Evolutionary conservation across 345 rosid species (phyloP), one percentile per base, ranked within the genome.

Genomic region (Citrus maxima): DNA sequence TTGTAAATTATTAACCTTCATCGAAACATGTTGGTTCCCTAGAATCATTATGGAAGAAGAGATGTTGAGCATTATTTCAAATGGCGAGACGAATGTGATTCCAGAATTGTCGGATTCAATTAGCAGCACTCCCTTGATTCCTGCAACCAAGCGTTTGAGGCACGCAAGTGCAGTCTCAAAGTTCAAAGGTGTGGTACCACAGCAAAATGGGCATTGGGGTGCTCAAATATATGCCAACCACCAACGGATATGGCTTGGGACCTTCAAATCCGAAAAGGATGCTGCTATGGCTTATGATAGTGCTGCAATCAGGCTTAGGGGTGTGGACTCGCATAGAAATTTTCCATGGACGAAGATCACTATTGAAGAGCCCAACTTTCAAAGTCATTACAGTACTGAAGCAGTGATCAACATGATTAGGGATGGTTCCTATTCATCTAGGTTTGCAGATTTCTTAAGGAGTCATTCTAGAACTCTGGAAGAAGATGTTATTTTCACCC

Each of bases 281-380:
- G 97, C 93, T 1, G 94, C 94, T 4, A 85, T 86, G 90, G 93
- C 94, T 7, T 92, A 90, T 32, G 93, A 92, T 54, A 90, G 90
- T 1, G 94, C 97, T 0, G 86, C 90, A 2, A 72, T 90, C 74
- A 89, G 85, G 83, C 88, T 89, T 35, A 86, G 90, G 18, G 77
- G 72, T 22, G 79, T 83, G n/a, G 90, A 89, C 30, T 67, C 80
- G 4, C 83, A 68, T 28, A 64, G 93, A 55, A 92, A 92, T 66
- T 79, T 84, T 42, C 90, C 89, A 0, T 78, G 84, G 67, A 89
- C 79, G 3, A 38, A 38, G 9, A n/a, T 81, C 51, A 85, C 85
- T 0, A 24, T 37, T 3, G 74, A 82, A 55, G 97, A 90, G 76
- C 90, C 79, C 0, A 65, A 75, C 5, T 92, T 90, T 61, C 97